phyloP scores from a whole-genome alignment of 2,329 filamentous ascomycete species.

The Endothia cerciana region DNA sequence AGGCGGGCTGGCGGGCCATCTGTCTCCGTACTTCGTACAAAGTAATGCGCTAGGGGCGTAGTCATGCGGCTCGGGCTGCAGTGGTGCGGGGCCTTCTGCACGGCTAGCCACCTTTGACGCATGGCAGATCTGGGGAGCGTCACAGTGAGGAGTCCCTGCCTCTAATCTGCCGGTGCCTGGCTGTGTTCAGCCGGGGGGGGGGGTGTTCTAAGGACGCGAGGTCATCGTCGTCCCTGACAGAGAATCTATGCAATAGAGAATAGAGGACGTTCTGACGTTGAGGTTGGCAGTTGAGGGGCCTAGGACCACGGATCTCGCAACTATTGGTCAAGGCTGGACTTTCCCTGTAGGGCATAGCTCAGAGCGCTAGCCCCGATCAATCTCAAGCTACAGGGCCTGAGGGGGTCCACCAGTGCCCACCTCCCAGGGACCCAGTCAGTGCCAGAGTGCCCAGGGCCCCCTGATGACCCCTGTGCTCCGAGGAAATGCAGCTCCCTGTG shows the following conservation, averaged over 20 bases:
- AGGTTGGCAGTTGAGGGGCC: not conserved
- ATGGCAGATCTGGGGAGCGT: constrained; percentile 4
- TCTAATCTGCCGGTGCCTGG: not conserved
- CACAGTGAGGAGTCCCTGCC: not conserved
- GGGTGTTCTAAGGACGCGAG: not conserved
- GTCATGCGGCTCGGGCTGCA: constrained; percentile 6
- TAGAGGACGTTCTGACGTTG: not conserved
- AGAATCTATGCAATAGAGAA: not conserved
- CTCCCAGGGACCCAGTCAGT: not conserved
- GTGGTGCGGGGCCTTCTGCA: not conserved
- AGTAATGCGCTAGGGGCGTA: constrained; percentile 1
- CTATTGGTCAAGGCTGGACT: constrained; percentile 12
- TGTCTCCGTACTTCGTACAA: not conserved
- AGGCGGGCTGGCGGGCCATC: not conserved
- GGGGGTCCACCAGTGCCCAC: not conserved
- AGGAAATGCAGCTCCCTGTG: constrained; percentile 7
- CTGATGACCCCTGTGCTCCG: constrained; percentile 7
- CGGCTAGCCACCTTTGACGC: not conserved
- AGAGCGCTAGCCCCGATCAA: not conserved
- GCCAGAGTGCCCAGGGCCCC: not conserved
- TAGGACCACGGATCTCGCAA: not conserved
- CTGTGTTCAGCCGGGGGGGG: not conserved
- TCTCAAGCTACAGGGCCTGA: not conserved
- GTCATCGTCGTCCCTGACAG: not conserved
- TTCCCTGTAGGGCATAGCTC: not conserved